Evolutionary conservation across 2,329 filamentous ascomycete species (phyloP), one percentile per base, ranked within the genome.

Genomic region (Cladophialophora carrionii): DNA sequence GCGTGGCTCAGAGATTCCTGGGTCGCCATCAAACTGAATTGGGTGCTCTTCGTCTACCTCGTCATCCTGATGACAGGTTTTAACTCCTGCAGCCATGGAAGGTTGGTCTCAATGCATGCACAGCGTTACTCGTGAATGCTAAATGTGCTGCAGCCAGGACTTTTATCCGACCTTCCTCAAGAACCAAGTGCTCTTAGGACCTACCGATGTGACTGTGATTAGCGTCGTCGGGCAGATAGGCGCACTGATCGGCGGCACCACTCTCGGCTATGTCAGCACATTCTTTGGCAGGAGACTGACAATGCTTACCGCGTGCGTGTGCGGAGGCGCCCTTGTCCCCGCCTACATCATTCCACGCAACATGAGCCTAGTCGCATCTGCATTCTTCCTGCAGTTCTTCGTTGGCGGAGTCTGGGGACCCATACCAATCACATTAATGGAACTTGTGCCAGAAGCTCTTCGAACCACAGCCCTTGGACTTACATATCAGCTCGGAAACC

Each of bases 401-500:
- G 37, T 43, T 0, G 37, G 37, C 0, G 37, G 37, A 8, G 6
- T 43, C 1, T 43, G 37, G 37, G 37, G 37, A 7, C 37, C 37
- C 0, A 43, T 43, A 0, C 37, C 37, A 0, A 6, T 43, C 3
- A 14, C n/a, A 0, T 2, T 43, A 7, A 43, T 43, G 37, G 37
- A 43, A n/a, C 8, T 43, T 8, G 37, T 14, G 78, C 22, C 77
- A 1, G 67, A 69, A 22, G 70, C 71, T 3, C 71, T 79, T n/a
- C 72, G 76, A 29, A 72, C 76, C 1, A 69, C 77, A 22, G 72
- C 76, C 49, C 73, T 77, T 17, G 77, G 77, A 29, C 57, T 76
- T 6, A 73, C 75, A 1, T 78, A 79, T 64, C 76, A 79, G 68
- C 72, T 80, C 41, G 77, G 77, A 6, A 78, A 77, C 61, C 72